Evolutionary conservation across 1,139 yeast species (phyloP), one percentile per base, ranked within the genome.

Genomic region (Lodderomyces pseudojiufengensis): DNA sequence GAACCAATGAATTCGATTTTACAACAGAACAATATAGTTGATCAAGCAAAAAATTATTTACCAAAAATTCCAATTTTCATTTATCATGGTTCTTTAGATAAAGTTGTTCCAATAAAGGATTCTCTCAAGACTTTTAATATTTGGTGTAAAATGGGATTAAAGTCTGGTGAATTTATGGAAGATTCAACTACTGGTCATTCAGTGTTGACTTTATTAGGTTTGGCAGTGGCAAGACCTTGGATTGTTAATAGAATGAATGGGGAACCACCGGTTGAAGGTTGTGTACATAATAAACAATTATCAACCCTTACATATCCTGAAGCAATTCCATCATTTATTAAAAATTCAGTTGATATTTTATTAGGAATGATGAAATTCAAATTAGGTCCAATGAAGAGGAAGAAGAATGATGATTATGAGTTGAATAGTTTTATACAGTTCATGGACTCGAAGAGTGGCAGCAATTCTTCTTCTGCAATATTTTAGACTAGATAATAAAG

Each of bases 1-100:
- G 46, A 45, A 4, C 39, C 43, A 1, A 45, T 52, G 5, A 29
- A 30, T 8, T 34, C 42, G 2, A 43, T 55, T 9, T 27, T 59
- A 9, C 33, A 34, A 20, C 49, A 54, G 3, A 54, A 57, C 33
- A 54, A 65, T 4, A 40, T 58, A 20, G 55, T 54, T 6, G 31
- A 49, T 9, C 20, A 27, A 12, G 36, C 44, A 28, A 40, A 44
- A 8, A 44, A 27, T 15, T 45, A 41, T 31, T 44, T 44, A 22
- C 70, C 70, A 2, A 41, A 56, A 26, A 51, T 62, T 9, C 70
- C 70, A 1, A 33, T 65, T 3, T 63, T 63, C 35, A 48, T 63
- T 8, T 63, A 54, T 47, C 70, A 64, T 36, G 65, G 65, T 1
- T 32, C 43, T 16, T 35, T 50, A 3, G 70, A 64, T 42, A 44